A percentile compares a stretch with the other conserved stretches of the same genome.
Conservation (phyloP, 2,329 filamentous ascomycete species). For the Hypomyces rosellus region DNA sequence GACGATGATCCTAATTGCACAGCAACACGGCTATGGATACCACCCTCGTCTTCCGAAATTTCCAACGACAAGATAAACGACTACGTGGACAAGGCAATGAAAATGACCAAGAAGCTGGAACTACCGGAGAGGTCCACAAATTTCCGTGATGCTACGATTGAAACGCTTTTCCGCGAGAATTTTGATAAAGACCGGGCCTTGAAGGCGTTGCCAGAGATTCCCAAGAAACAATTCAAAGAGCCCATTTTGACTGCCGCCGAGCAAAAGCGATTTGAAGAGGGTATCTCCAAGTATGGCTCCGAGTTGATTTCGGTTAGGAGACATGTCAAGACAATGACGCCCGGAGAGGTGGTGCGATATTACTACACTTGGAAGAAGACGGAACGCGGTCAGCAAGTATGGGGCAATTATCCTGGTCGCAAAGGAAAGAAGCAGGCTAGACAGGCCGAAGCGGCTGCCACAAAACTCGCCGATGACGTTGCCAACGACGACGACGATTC, state of each 20-base stretch:
- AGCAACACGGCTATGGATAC: conserved; percentile 70
- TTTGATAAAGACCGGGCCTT: conserved; percentile 69
- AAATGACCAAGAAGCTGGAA: conserved; percentile 59
- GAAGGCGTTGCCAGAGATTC: conserved; percentile 59
- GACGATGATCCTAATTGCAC: conserved; percentile 70
- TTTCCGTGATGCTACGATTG: conserved; percentile 74
- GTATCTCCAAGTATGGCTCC: conserved; percentile 81
- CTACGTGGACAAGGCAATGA: conserved; percentile 67
- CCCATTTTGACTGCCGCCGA: conserved; percentile 74
- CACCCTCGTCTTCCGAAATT: conserved; percentile 51
- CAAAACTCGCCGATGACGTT: conserved; percentile 83
- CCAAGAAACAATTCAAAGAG: conserved; percentile 73
- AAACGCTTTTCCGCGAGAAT: conserved; percentile 63
- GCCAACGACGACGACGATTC: conserved; percentile 92
- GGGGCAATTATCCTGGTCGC: conserved; percentile 80
- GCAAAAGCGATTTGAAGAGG: conserved; percentile 86
- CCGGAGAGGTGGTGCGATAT: conserved; percentile 78
- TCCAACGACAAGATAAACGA: conserved; percentile 59
- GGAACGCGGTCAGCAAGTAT: conserved; percentile 74
- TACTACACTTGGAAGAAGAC: conserved; percentile 99
- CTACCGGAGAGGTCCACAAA: conserved; percentile 75
- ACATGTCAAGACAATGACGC: conserved; percentile 76
- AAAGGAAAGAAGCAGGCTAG: conserved; percentile 86
- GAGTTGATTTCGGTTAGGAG: conserved; percentile 78
- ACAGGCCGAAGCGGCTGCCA: conserved; percentile 61